Percentiles rank a stretch among this genome's conserved stretches.
phyloP scores from a whole-genome alignment of 495 filamentous ascomycete species.

The Hypoxylon perforatum region DNA sequence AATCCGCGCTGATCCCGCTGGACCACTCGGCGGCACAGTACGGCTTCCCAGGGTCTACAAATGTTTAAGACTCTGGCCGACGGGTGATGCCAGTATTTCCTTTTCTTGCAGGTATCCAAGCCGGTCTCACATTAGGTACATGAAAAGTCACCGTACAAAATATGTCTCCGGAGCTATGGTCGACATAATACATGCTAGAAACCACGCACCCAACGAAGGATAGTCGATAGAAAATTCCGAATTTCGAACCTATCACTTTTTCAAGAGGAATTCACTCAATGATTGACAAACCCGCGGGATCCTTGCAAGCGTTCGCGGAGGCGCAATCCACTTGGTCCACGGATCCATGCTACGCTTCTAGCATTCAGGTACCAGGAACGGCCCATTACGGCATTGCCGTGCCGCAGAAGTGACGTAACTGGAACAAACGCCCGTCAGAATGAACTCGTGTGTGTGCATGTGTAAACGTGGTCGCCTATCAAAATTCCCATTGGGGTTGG shows the following conservation, averaged over 20 bases:
- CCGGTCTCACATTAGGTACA: constrained; percentile 17
- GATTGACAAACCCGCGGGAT: constrained; percentile 35
- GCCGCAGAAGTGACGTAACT: constrained; percentile 42
- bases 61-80: constrained; percentile 2
- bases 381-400: constrained; percentile 27
- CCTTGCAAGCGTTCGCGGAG: constrained; percentile 42
- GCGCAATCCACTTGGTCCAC: constrained; percentile 32
- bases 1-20: constrained; percentile 16
- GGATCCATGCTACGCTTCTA: constrained; percentile 27
- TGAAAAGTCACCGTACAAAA: neutral
- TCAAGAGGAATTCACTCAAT: constrained; percentile 30
- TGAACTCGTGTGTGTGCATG: constrained; percentile 17
- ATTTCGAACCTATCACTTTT: constrained; percentile 27
- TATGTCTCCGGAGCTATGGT: neutral
- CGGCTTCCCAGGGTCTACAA: neutral
- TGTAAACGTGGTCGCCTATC: constrained; percentile 15
- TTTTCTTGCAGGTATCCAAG: constrained; percentile 1
- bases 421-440: constrained; percentile 38
- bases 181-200: neutral
- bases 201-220: constrained; percentile 8
- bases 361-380: constrained; percentile 34
- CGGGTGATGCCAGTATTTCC: neutral
- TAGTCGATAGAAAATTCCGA: constrained; percentile 22
- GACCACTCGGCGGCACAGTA: constrained; percentile 3
- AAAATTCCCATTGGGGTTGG: constrained; percentile 7